Conservation (phyloP, 768 basidiomycete genomes). For the Clavulina sp. region DNA sequence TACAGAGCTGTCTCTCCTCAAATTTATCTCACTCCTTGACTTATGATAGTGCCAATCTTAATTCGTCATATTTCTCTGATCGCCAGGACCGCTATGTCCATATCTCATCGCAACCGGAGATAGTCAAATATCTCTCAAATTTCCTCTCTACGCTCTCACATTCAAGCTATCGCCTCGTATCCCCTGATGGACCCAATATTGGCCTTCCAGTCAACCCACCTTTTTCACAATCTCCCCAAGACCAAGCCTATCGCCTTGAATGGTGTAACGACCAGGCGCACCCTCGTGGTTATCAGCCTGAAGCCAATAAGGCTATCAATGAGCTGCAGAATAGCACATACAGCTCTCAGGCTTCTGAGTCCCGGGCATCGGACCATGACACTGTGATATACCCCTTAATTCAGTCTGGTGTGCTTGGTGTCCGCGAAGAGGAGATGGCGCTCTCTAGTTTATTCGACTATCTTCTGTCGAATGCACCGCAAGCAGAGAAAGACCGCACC, state of each 20-base stretch:
- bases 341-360: background rate
- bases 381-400: constrained; percentile 65
- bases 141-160: constrained; percentile 50
- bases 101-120: constrained; percentile 36
- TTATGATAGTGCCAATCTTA: constrained; percentile 67
- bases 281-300: constrained; percentile 50
- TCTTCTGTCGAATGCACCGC: constrained; percentile 14
- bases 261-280: constrained; percentile 53
- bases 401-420: constrained; percentile 74
- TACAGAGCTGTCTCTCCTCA: constrained; percentile 16
- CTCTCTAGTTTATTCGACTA: constrained; percentile 41
- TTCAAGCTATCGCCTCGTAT: constrained; percentile 50
- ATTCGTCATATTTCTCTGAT: constrained; percentile 81
- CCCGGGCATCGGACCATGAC: constrained; percentile 13
- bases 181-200: constrained; percentile 17
- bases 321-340: constrained; percentile 33
- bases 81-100: constrained; percentile 89
- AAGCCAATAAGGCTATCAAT: constrained; percentile 37
- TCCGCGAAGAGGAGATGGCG: constrained; percentile 67
- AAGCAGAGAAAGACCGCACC: background rate
- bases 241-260: constrained; percentile 31
- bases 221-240: background rate
- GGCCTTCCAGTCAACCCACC: background rate
- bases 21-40: background rate
- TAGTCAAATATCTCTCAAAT: constrained; percentile 72